Evolutionary conservation across 2,329 filamentous ascomycete genomes (phyloP), one percentile per base, ranked within the genome.

Genomic region (Cylindrodendrum hubeiense): DNA sequence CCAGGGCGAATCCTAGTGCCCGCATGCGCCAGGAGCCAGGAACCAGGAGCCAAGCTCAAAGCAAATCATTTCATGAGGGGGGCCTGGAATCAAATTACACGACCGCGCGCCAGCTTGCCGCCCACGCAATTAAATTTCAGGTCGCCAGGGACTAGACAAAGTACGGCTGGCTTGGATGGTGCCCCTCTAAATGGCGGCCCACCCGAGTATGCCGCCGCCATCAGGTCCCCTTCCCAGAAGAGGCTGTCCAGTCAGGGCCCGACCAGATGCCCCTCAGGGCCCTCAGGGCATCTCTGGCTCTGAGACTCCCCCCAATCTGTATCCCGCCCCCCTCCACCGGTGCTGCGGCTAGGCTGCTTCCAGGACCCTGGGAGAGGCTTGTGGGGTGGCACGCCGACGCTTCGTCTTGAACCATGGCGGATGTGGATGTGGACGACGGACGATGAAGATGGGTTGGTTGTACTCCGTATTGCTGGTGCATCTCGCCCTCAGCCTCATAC

Each of bases 101-200:
- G 55, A 59, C 56, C 21, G 50, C 43, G 47, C 63, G 57, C 71
- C 71, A 63, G 51, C 65, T 56, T 60, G 59, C 67, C 54, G 61
- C 63, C 58, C 50, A 68, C 46, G 69, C 69, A 74, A 75, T 74
- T 74, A 74, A 73, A 75, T 71, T 67, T 66, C 66, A 75, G 70
- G 72, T 66, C 65, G 63, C 63, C 65, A 67, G 71, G 71, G 68
- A 67, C 60, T 51, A 57, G 39, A 52, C 21, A 17, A 21, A 30
- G 28, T 30, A 34, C 19, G 26, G 26, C 52, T 46, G 52, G 49
- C 44, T 47, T 61, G 59, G 59, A 37, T 49, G 68, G 68, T 71
- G 70, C 72, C 74, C 67, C 58, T 69, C 68, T 60, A 60, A 63
- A 47, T 65, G 61, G 65, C 60, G 63, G 61, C 62, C 72, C 55